Conservation (phyloP, 169 alveolate species). For the Cyclospora cayetanensis region DNA sequence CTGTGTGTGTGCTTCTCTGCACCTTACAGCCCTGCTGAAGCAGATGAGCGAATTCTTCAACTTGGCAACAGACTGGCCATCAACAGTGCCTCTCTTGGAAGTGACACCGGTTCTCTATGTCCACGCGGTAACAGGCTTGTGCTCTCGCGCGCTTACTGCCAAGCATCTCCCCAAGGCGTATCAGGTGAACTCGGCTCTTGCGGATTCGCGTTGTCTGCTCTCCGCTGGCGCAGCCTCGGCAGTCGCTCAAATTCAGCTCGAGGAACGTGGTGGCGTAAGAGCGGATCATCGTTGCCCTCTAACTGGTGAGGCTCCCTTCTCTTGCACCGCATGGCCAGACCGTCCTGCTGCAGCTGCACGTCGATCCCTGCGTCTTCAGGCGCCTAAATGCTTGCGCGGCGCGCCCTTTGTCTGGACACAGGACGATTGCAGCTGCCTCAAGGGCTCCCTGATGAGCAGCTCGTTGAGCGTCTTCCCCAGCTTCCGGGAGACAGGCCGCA, state of each 20-base stretch:
- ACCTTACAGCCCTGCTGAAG: slow-evolving; percentile 24
- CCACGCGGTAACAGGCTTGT: slow-evolving; percentile 42
- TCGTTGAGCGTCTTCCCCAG: neutral
- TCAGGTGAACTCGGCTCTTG: slow-evolving; percentile 47
- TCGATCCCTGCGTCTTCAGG: neutral
- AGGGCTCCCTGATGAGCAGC: slow-evolving; percentile 61
- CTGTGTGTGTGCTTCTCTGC: neutral
- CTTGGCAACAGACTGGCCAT: neutral
- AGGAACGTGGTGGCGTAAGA: slow-evolving; percentile 30
- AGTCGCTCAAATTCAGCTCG: slow-evolving; percentile 1
- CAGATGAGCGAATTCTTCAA: slow-evolving; percentile 20
- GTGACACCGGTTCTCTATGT: neutral
- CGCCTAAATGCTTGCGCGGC: neutral
- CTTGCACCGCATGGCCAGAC: neutral
- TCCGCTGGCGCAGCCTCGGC: slow-evolving; percentile 40
- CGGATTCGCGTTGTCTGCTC: slow-evolving; percentile 44
- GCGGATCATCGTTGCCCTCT: slow-evolving; percentile 49
- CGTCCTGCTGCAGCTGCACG: neutral
- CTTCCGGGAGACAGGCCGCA: neutral
- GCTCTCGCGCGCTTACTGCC: slow-evolving; percentile 58
- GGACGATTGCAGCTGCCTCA: slow-evolving; percentile 43
- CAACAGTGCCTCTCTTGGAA: neutral
- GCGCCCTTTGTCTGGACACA: neutral
- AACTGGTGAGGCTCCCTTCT: neutral
- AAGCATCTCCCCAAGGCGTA: slow-evolving; percentile 60